Evolutionary conservation across 2,329 filamentous ascomycete genomes (phyloP).

Genomic region (Alternaria atra): DNA sequence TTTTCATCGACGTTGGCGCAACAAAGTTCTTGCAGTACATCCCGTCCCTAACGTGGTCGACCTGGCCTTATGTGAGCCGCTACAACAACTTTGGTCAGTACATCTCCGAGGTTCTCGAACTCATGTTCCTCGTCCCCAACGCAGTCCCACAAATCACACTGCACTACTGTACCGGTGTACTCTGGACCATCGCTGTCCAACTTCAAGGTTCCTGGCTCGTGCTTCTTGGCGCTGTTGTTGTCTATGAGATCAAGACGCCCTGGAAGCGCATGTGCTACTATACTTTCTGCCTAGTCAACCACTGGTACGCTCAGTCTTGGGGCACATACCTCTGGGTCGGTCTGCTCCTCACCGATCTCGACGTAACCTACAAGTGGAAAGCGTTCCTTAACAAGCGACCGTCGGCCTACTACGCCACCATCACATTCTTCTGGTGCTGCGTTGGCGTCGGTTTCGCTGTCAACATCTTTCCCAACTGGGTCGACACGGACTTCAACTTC

Average conservation of each 20-base stretch:
- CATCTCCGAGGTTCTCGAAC: conserved; percentile 56
- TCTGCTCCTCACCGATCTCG: conserved; percentile 57
- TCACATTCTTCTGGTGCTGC: conserved; percentile 43
- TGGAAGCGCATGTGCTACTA: conserved; percentile 60
- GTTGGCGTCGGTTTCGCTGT: conserved; percentile 46
- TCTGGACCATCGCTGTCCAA: conserved; percentile 62
- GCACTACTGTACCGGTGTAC: conserved; percentile 60
- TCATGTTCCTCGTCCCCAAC: conserved; percentile 59
- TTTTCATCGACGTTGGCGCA: conserved; percentile 57
- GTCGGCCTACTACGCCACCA: conserved; percentile 49
- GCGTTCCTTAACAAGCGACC: conserved; percentile 49
- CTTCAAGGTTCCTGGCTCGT: conserved; percentile 59
- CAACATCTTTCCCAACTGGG: conserved; percentile 51
- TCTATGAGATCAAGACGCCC: conserved; percentile 56
- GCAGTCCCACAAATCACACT: conserved; percentile 58
- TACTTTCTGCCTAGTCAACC: conserved; percentile 53
- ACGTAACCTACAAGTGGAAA: conserved; percentile 58
- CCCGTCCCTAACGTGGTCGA: conserved; percentile 58
- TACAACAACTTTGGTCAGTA: conserved; percentile 55
- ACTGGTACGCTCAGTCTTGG: conserved; percentile 60
- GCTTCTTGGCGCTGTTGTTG: conserved; percentile 54
- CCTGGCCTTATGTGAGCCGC: conserved; percentile 57
- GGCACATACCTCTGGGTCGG: conserved; percentile 58
- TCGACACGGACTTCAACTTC: conserved; percentile 47
- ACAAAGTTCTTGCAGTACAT: conserved; percentile 56